Conservation (phyloP, 176 grass and related monocot genomes). For the Neostapfia colusana region DNA sequence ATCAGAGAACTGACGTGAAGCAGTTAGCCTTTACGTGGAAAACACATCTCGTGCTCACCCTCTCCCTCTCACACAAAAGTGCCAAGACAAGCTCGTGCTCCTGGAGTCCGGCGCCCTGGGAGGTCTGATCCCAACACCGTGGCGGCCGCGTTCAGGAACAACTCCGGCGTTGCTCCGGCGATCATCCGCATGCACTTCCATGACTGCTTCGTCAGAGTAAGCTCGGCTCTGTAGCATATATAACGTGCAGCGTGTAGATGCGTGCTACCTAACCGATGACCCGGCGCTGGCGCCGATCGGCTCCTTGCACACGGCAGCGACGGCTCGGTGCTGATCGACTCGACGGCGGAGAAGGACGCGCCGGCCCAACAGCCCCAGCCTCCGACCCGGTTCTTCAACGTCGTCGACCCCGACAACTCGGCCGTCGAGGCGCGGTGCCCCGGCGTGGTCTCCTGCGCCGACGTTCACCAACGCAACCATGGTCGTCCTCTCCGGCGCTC, state of each 20-base stretch:
- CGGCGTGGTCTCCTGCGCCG: constrained; percentile 64
- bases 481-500: constrained; percentile 60
- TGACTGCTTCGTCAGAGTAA: constrained; percentile 87
- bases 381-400: constrained; percentile 55
- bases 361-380: constrained; percentile 41
- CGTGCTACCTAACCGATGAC: too few relatives aligned
- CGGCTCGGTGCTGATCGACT: constrained; percentile 57
- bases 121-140: too few relatives aligned
- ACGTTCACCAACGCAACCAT: too few relatives aligned
- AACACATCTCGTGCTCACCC: too few relatives aligned
- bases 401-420: constrained; percentile 46
- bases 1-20: too few relatives aligned
- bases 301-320: constrained; percentile 50
- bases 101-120: too few relatives aligned
- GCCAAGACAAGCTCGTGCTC: too few relatives aligned
- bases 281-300: too few relatives aligned
- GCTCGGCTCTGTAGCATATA: too few relatives aligned
- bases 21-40: too few relatives aligned
- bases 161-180: constrained; percentile 63
- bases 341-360: constrained; percentile 58
- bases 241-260: too few relatives aligned
- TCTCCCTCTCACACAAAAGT: too few relatives aligned
- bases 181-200: constrained; percentile 77
- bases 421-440: constrained; percentile 51
- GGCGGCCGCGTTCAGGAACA: constrained; percentile 31